These are phyloP conservation scores for Tremellales sp. DNA, from an alignment of 1,284 basidiomycete species.

Conservation along the genomic window DNA sequence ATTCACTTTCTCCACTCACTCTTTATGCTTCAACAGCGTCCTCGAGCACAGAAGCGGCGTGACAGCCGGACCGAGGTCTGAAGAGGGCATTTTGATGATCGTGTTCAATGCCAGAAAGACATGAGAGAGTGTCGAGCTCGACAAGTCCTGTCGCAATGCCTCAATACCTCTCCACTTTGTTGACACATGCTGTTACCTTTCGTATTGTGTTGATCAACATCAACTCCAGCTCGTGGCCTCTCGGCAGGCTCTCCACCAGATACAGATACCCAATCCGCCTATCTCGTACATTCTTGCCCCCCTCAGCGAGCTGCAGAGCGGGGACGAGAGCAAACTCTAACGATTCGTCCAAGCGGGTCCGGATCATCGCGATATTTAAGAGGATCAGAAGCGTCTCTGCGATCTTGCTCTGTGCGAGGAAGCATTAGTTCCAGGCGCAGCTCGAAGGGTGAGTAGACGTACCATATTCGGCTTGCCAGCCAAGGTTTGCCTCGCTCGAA, in stretches of 20 bases:
- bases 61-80: slow-evolving; percentile 42
- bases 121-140: slow-evolving; percentile 20
- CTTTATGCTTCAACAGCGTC: slow-evolving; percentile 26
- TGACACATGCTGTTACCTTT: slow-evolving; percentile 38
- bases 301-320: slow-evolving; percentile 42
- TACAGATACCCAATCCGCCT: slow-evolving; percentile 40
- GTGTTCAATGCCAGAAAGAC: slow-evolving; percentile 37
- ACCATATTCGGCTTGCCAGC: slow-evolving; percentile 16
- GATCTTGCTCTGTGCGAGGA: slow-evolving; percentile 21
- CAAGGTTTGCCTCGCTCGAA: slow-evolving; percentile 15
- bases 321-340: slow-evolving; percentile 37
- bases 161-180: too few relatives aligned
- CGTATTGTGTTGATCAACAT: slow-evolving; percentile 47
- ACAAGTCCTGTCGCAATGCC: slow-evolving; percentile 41
- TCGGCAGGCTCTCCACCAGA: slow-evolving; percentile 32
- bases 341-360: slow-evolving; percentile 6
- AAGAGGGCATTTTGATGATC: slow-evolving; percentile 33
- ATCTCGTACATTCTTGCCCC: slow-evolving; percentile 27
- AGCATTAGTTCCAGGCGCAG: neutral
- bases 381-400: slow-evolving; percentile 37
- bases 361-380: slow-evolving; percentile 27
- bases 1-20: slow-evolving; percentile 18
- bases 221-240: slow-evolving; percentile 37
- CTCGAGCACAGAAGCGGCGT: slow-evolving; percentile 27
- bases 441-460: slow-evolving; percentile 3